Evolutionary conservation across 2,329 filamentous ascomycete genomes (phyloP), one percentile per base, ranked within the genome.

Genomic region (Ceratocystis diversiconidia): DNA sequence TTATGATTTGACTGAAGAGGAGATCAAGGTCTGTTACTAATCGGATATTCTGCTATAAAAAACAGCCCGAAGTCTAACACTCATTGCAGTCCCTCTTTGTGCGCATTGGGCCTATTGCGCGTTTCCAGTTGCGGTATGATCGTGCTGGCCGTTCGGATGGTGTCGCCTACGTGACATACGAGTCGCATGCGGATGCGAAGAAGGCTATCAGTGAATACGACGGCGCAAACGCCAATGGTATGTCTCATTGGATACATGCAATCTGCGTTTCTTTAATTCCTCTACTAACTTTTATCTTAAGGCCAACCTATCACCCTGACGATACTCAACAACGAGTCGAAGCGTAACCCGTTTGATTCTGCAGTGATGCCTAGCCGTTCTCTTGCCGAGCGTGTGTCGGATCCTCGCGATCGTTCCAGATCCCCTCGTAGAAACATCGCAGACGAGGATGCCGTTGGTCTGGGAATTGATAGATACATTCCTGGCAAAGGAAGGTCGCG

Each of bases 81-180:
- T 10, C 10, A 19, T 30, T 55, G 19, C 41, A 48, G 44, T 22
- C 19, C 48, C 82, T 96, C 2, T 96, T 96, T 74, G 79, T 77
- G 68, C 82, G 85, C 71, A 92, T 95, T 69, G 92, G 90, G 28
- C 84, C 84, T 1, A 80, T 95, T 55, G 70, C 77, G 28, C 84
- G 83, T 69, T 79, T 94, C 43, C 82, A 87, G 65, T 80, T 96
- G 46, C 78, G 85, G 67, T 96, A 95, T 73, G 92, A 96, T 75
- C 87, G 91, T 70, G 88, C 90, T 67, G 92, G 92, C 66, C 89
- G 92, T 71, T 95, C 90, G 1, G 87, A 92, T 71, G 92, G 92
- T 65, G 81, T 87, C 46, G 92, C 91, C 5, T 94, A 85, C 72
- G 88, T 96, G 61, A 92, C 87, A 7, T 96, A 95, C 76, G 82